Evolutionary conservation across 192 early-diverging fungal genomes (phyloP), one percentile per base, ranked within the genome.

Genomic region (Obelidium mucronatum): DNA sequence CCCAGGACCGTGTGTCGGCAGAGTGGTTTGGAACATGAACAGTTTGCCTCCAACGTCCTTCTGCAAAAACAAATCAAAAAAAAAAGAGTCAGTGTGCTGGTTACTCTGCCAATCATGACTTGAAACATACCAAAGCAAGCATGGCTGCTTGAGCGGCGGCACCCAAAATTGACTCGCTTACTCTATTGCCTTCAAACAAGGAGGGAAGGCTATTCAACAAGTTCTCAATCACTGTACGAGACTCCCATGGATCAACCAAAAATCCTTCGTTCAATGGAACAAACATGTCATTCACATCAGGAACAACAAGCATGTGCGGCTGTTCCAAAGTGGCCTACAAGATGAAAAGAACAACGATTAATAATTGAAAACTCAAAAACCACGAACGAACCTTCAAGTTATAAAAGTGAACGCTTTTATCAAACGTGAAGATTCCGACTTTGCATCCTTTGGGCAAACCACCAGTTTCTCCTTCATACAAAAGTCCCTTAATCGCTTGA

Each of bases 301-400:
- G 87, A 3, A 98, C 96, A 35, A 98, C 93, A 86, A 99, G 86
- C 95, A 98, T 96, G 79, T 94, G 93, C 3, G 94, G 88, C 74
- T 95, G 93, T 40, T 97, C 96, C 36, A 98, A 86, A 40, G 66
- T 76, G 2, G 94, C 59, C 90, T 93, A 81, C 5, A 60, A 36
- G 35, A 52, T 31, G 36, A 28, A 31, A 69, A 79, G 24, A 80
- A 34, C 24, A 36, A 34, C 17, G 11, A 62, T 55, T 26, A n/a
- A n/a, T n/a, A n/a, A n/a, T n/a, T n/a, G n/a, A n/a, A 1, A 77
- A 1, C 13, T 73, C 54, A 8, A 0, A 19, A 73, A 36, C 22
- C 71, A 2, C 24, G 2, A 17, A 0, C 2, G 22, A 1, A 91
- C 93, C 76, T 87, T 88, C 58, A 99, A 76, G 79, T 96, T 98